phyloP scores from a whole-genome alignment of 1,284 basidiomycete genomes.

The Hypsizygus ulmarius region DNA sequence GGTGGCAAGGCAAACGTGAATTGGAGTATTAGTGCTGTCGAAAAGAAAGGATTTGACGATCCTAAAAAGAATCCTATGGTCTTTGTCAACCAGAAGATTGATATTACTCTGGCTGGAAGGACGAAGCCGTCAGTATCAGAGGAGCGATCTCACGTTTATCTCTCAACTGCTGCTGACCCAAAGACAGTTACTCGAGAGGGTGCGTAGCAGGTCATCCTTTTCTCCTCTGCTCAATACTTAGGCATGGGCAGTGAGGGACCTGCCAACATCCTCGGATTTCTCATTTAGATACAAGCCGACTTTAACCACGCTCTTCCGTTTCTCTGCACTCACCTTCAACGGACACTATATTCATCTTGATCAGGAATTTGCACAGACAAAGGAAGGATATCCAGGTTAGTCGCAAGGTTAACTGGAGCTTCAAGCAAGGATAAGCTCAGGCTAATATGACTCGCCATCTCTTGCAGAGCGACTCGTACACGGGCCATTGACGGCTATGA shows the following conservation, averaged over 20 bases:
- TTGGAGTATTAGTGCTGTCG: slow-evolving; percentile 52
- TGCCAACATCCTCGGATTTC: slow-evolving; percentile 54
- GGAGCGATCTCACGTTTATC: slow-evolving; percentile 75
- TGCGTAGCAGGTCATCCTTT: slow-evolving; percentile 22
- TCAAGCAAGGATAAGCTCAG: slow-evolving; percentile 3
- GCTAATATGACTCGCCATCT: not conserved
- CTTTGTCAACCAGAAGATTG: slow-evolving; percentile 72
- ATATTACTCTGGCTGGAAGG: slow-evolving; percentile 42
- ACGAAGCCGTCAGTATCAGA: slow-evolving; percentile 54
- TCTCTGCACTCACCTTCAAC: slow-evolving; percentile 82
- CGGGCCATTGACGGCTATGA: slow-evolving; percentile 75
- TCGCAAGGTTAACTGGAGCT: not conserved
- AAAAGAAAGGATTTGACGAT: slow-evolving; percentile 62
- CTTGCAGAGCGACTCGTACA: slow-evolving; percentile 73
- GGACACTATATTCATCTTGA: slow-evolving; percentile 75
- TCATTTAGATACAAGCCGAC: slow-evolving; percentile 66
- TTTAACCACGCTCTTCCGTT: slow-evolving; percentile 75
- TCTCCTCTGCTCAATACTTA: not conserved
- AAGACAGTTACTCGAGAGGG: slow-evolving; percentile 39
- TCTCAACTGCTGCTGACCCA: slow-evolving; percentile 34
- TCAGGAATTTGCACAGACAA: slow-evolving; percentile 60
- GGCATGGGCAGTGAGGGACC: slow-evolving; percentile 39
- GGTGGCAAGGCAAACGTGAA: slow-evolving; percentile 53
- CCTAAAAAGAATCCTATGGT: slow-evolving; percentile 58
- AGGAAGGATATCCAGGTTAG: slow-evolving; percentile 75